Percentiles rank a stretch among this genome's conserved stretches.
Conservation (phyloP, 306 rosid species). For the Acacia crassicarpa region DNA sequence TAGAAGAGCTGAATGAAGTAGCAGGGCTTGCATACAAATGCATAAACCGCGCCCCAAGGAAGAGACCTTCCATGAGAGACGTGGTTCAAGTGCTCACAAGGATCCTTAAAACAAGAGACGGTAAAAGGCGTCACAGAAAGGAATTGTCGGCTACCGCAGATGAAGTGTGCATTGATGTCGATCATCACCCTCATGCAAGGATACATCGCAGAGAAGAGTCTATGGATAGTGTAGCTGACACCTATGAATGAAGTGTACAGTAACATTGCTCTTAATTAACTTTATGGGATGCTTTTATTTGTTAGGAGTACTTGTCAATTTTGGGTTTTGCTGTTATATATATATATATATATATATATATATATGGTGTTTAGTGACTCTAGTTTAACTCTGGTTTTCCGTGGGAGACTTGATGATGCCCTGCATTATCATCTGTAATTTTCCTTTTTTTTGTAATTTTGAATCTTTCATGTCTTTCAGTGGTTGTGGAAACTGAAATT, state of each 20-base stretch:
- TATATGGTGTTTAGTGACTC: not conserved
- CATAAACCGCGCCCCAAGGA: constrained; percentile 68
- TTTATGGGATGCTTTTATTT: not conserved
- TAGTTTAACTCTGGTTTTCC: not conserved
- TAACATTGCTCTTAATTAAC: constrained; percentile 17
- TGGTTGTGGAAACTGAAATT: constrained; percentile 28
- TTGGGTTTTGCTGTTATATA: constrained; percentile 23
- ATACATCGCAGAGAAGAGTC: constrained; percentile 82
- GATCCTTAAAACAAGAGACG: constrained; percentile 63
- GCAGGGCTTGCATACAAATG: constrained; percentile 92
- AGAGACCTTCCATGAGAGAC: constrained; percentile 93
- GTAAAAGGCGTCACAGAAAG: constrained; percentile 50
- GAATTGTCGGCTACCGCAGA: constrained; percentile 64
- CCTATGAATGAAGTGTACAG: constrained; percentile 65
- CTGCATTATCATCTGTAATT: constrained; percentile 31
- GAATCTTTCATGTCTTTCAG: not conserved
- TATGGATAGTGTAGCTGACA: constrained; percentile 72
- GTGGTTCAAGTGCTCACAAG: constrained; percentile 74
- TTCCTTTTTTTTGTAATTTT: not conserved
- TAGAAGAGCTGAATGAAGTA: constrained; percentile 77
- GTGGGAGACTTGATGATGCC: constrained; percentile 28
- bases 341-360: not conserved
- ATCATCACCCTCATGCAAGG: constrained; percentile 57
- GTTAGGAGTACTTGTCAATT: not conserved
- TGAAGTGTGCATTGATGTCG: constrained; percentile 65